Percentiles rank a stretch among this genome's conserved stretches.
These are phyloP conservation scores for Schwanniomyces occidentalis DNA, from an alignment of 805 yeast genomes.

Conservation along the genomic window DNA sequence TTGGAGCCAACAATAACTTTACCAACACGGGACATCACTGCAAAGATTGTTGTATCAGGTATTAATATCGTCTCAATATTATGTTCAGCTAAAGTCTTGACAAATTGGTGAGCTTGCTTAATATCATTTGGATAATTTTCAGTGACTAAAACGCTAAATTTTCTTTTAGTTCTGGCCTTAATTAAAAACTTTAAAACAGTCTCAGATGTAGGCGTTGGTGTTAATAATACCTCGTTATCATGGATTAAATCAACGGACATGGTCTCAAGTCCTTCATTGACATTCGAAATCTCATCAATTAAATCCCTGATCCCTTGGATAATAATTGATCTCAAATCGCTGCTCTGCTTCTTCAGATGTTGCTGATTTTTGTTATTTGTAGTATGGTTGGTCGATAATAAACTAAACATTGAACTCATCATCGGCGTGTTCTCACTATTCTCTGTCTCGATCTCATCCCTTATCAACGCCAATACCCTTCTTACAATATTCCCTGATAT, in stretches of 20 bases:
- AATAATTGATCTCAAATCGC: conserved; percentile 78
- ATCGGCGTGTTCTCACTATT: conserved; percentile 46
- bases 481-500: conserved; percentile 89
- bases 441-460: conserved; percentile 77
- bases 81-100: conserved; percentile 74
- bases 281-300: conserved; percentile 85
- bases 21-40: conserved; percentile 96
- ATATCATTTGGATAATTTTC: conserved; percentile 91
- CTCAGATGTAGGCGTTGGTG: conserved; percentile 93
- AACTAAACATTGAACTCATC: conserved; percentile 83
- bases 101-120: conserved; percentile 74
- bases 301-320: conserved; percentile 92
- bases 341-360: conserved; percentile 44
- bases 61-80: conserved; percentile 87
- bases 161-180: conserved; percentile 85
- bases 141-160: conserved; percentile 87
- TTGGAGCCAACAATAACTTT: conserved; percentile 92
- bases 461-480: conserved; percentile 78
- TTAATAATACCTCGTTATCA: conserved; percentile 79
- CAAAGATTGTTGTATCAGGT: conserved; percentile 90
- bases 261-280: conserved; percentile 86
- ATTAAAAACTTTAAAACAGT: conserved; percentile 86
- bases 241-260: conserved; percentile 93
- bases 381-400: conserved; percentile 54
- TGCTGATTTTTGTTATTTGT: conserved; percentile 21